Evolutionary conservation across 1,284 basidiomycete species (phyloP), one percentile per base, ranked within the genome.

Genomic region (Tilletia setariae): DNA sequence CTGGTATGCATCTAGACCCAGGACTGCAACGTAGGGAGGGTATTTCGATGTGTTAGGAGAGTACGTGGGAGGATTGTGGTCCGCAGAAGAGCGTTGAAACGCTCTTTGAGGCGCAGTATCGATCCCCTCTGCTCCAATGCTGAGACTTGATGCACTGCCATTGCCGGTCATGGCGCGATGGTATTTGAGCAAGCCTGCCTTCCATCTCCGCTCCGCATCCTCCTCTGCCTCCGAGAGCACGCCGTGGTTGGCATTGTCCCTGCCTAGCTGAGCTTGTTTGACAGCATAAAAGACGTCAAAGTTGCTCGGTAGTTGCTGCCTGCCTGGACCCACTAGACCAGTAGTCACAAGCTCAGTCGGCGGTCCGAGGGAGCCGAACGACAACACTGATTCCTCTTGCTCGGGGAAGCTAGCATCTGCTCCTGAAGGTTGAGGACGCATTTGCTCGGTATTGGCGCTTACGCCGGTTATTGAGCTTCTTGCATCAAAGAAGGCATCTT

Each of bases 51-150:
- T n/a, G n/a, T n/a, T n/a, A n/a, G n/a, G n/a, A n/a, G n/a, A n/a
- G n/a, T n/a, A n/a, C n/a, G n/a, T n/a, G n/a, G n/a, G n/a, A n/a
- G n/a, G n/a, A n/a, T n/a, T n/a, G n/a, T n/a, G n/a, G n/a, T 44
- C 11, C 43, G 9, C 11, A 9, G 43, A 44, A 19, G 43, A 9
- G 43, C 19, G 11, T 19, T 44, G 43, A 44, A 44, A 9, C 43
- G 9, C 11, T 44, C 11, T 19, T 44, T 9, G 43, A 44, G 43
- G 11, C 43, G 9, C 43, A 44, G 43, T 19, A 53, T 56, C 53
- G 53, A 56, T 56, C 2, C 53, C 53, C 19, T 56, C 53, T 3
- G 53, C 53, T 11, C 53, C 53, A 19, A 56, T 56, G 53, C 53
- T 56, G 6, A 56, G 25, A 7, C 21, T 56, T 11, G 53, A 56